Percentiles rank a stretch among this genome's conserved stretches.
These are phyloP conservation scores for Boletus insuetus DNA, from an alignment of 768 basidiomycete genomes.

Conservation along the genomic window DNA sequence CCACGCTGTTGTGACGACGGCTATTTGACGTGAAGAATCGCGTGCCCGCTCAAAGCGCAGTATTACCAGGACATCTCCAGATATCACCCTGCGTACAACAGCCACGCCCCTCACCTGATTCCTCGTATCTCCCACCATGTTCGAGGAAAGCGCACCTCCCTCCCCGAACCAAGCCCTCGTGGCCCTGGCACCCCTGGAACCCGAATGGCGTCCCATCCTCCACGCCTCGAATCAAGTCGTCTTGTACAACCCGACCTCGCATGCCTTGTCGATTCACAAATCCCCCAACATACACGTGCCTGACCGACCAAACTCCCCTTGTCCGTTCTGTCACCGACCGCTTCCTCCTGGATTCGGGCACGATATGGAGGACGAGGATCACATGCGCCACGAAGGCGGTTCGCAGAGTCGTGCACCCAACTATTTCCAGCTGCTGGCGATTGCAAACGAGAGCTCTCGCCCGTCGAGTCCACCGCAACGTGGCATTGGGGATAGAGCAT, in stretches of 20 bases:
- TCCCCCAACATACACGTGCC: constrained; percentile 27
- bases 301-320: constrained; percentile 34
- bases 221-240: constrained; percentile 86
- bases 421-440: constrained; percentile 76
- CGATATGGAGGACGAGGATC: constrained; percentile 22
- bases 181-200: constrained; percentile 21
- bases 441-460: constrained; percentile 62
- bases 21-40: constrained; percentile 1
- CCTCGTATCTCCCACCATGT: constrained; percentile 16
- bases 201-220: constrained; percentile 75
- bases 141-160: constrained; percentile 31
- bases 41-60: constrained; percentile 5
- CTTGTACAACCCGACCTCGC: constrained; percentile 81
- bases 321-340: constrained; percentile 74
- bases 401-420: constrained; percentile 60
- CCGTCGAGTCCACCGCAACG: constrained; percentile 49
- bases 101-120: not conserved
- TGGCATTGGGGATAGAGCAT: constrained; percentile 6
- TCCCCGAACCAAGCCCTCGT: constrained; percentile 33
- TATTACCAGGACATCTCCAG: not conserved
- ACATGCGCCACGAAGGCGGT: constrained; percentile 39
- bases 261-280: constrained; percentile 67
- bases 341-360: constrained; percentile 46
- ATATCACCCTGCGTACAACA: not conserved
- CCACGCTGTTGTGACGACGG: not conserved